Percentiles rank a stretch among this genome's conserved stretches.
Evolutionary conservation across 192 early-diverging fungal species (phyloP).

Genomic region (Linnemannia exigua): DNA sequence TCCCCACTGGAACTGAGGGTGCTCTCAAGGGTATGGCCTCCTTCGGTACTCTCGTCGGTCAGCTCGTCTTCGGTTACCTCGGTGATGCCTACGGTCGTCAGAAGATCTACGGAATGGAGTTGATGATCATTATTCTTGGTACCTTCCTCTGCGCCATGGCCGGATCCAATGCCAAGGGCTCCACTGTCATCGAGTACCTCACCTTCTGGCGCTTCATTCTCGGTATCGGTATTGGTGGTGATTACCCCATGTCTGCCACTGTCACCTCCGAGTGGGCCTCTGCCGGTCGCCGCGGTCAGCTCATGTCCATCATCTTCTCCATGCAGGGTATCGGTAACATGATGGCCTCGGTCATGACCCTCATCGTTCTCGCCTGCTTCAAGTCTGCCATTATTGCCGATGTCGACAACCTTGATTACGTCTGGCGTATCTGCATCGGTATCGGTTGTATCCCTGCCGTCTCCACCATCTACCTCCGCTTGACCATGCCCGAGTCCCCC

Average conservation of each 20-base stretch:
- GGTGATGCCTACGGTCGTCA: constrained; percentile 94
- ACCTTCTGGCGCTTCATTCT: constrained; percentile 84
- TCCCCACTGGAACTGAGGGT: constrained; percentile 75
- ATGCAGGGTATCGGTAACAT: constrained; percentile 95
- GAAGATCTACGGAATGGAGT: constrained; percentile 89
- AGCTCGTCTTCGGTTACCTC: constrained; percentile 85
- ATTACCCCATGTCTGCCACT: constrained; percentile 90
- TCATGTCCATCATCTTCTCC: constrained; percentile 89
- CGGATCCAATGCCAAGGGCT: constrained; percentile 74
- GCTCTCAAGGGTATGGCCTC: constrained; percentile 91
- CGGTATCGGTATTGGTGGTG: constrained; percentile 84
- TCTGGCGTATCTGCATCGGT: constrained; percentile 90
- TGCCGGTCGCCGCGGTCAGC: constrained; percentile 80
- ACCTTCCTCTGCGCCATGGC: constrained; percentile 86
- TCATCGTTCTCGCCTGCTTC: constrained; percentile 78
- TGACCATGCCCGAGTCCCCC: constrained; percentile 93
- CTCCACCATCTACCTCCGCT: constrained; percentile 86
- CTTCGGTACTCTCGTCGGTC: constrained; percentile 93
- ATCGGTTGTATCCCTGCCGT: constrained; percentile 85
- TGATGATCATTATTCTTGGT: constrained; percentile 93
- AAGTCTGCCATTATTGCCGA: constrained; percentile 74
- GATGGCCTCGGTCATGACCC: constrained; percentile 76
- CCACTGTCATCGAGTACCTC: constrained; percentile 73
- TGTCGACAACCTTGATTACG: constrained; percentile 79
- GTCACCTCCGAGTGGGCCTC: constrained; percentile 95